Evolutionary conservation across 2,329 filamentous ascomycete genomes (phyloP).

Genomic region (Talaromyces sp.): DNA sequence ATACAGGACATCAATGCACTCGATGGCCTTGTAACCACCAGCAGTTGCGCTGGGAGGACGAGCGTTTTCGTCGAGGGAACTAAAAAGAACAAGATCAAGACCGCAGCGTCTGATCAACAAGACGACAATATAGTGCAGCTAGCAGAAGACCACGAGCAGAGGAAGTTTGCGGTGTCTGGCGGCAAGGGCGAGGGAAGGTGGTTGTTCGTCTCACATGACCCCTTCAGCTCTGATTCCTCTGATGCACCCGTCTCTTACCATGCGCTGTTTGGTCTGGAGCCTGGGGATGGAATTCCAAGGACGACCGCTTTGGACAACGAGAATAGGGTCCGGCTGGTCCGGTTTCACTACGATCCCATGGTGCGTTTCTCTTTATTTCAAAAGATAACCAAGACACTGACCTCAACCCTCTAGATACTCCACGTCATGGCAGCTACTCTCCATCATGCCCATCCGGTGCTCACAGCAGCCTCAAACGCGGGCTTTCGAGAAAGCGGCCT

Average conservation of each 20-base stretch:
- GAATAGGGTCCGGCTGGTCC: conserved; percentile 48
- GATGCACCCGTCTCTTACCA: conserved; percentile 23
- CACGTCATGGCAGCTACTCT: conserved; percentile 76
- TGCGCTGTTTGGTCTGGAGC: conserved; percentile 40
- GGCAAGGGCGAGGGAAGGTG: conserved; percentile 83
- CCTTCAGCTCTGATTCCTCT: conserved; percentile 41
- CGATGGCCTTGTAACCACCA: conserved; percentile 79
- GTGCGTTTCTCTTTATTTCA: conserved; percentile 46
- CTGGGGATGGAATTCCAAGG: conserved; percentile 23
- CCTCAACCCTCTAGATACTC: conserved; percentile 60
- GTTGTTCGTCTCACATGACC: conserved; percentile 83
- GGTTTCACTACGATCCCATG: conserved; percentile 95
- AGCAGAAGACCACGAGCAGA: conserved; percentile 13
- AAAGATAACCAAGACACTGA: background rate
- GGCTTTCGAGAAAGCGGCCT: conserved; percentile 90
- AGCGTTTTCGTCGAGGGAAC: conserved; percentile 82
- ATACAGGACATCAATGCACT: conserved; percentile 72
- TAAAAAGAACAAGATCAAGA: conserved; percentile 33
- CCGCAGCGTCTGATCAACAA: background rate
- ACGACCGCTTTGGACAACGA: conserved; percentile 38
- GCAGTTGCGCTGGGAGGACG: conserved; percentile 82
- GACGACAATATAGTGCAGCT: conserved; percentile 2
- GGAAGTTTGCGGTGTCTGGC: conserved; percentile 56
- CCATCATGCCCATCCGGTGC: conserved; percentile 66
- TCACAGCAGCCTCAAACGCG: conserved; percentile 69